Conservation (phyloP, 1,139 yeast genomes). For the Candida sojae region DNA sequence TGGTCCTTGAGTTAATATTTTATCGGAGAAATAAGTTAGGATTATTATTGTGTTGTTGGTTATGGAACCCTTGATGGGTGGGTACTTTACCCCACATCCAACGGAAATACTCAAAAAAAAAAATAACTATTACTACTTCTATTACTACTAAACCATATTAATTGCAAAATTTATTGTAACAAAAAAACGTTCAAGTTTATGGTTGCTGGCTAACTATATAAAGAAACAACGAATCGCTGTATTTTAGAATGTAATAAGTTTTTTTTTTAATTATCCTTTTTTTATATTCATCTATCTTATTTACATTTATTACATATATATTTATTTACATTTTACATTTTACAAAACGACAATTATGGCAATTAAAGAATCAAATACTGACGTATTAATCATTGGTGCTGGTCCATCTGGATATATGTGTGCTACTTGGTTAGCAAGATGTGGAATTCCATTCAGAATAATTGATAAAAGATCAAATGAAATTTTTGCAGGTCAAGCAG, state of each 20-base stretch:
- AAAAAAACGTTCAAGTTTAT: no score
- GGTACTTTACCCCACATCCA: no score
- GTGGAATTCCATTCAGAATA: conserved; percentile 29
- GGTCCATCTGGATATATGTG: conserved; percentile 38
- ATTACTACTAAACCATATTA: no score
- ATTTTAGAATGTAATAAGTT: neutral
- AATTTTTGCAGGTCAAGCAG: conserved; percentile 37
- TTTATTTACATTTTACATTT: neutral
- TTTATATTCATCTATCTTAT: neutral
- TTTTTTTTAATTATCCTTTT: neutral
- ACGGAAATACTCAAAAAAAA: no score
- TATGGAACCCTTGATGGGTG: no score
- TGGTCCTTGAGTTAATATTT: no score
- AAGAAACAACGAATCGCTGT: conserved; percentile 1
- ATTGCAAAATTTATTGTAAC: no score
- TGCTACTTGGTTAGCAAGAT: conserved; percentile 29
- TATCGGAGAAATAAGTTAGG: no score
- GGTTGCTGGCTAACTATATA: neutral
- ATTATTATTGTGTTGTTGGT: no score
- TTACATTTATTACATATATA: neutral
- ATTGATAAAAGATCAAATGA: conserved; percentile 31
- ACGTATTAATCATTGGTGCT: conserved; percentile 37
- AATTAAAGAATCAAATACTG: conserved; percentile 24
- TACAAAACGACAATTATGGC: neutral
- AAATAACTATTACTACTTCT: no score